A percentile compares a stretch with the other conserved stretches of the same genome.
Conservation (phyloP, 2,329 filamentous ascomycete genomes). For the Sporothrix dimorphospora region DNA sequence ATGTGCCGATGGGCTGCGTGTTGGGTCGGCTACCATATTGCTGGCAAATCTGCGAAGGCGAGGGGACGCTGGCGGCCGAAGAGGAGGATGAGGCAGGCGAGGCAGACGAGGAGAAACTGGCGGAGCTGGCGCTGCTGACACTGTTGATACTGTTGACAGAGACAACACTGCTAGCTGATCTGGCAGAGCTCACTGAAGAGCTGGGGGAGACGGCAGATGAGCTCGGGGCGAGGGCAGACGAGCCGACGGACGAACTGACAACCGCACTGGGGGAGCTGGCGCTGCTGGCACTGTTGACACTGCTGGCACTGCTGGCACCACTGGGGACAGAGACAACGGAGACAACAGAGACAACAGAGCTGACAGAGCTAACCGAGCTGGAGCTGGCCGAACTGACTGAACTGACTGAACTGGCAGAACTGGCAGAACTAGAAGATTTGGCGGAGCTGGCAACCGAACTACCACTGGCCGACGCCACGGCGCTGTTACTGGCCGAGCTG, state of each 20-base stretch:
- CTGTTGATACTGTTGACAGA: background rate
- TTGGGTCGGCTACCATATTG: slow-evolving; percentile 5
- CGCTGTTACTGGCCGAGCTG: background rate
- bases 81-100: background rate
- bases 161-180: background rate
- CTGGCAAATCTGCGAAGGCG: slow-evolving; percentile 19
- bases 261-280: background rate
- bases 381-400: no score
- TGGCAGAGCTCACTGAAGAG: background rate
- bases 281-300: slow-evolving; percentile 4
- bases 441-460: background rate
- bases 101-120: background rate
- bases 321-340: background rate
- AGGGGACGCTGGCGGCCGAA: background rate
- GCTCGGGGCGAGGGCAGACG: background rate
- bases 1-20: slow-evolving; percentile 5
- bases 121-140: background rate
- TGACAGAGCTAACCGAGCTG: background rate
- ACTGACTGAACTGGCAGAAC: background rate
- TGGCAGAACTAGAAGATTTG: background rate
- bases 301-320: slow-evolving; percentile 9
- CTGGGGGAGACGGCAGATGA: background rate
- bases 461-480: background rate
- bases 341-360: background rate
- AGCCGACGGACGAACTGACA: no score